Conservation (phyloP, 2,329 filamentous ascomycete species). For the Calycina herbarum region DNA sequence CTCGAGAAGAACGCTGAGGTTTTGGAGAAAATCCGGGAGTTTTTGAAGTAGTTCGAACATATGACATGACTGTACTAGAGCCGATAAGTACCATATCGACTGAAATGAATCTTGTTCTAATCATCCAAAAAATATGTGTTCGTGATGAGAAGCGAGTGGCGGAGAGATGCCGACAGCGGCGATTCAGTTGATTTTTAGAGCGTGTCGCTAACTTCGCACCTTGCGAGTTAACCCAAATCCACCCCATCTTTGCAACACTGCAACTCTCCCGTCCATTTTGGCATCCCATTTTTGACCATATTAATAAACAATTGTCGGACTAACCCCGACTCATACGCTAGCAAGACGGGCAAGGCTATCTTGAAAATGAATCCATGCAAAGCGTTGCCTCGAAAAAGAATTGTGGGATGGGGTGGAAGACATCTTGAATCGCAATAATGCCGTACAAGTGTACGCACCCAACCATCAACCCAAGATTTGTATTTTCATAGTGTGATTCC, state of each 20-base stretch:
- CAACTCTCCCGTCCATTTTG: background rate
- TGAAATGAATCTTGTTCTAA: background rate
- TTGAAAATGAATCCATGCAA: background rate
- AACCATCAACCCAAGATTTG: background rate
- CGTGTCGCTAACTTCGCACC: background rate
- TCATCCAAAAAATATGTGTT: background rate
- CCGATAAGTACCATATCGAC: background rate
- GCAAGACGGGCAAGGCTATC: background rate
- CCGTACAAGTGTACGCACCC: background rate
- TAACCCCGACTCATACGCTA: background rate
- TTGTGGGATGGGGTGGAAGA: background rate
- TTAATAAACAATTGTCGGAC: background rate
- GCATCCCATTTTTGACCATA: too few relatives aligned
- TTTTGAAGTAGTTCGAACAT: conserved; percentile 11
- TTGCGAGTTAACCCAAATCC: background rate
- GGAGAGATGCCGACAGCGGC: background rate
- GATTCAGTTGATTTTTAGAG: background rate
- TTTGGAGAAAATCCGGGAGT: conserved; percentile 19
- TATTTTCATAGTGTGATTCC: background rate
- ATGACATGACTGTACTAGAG: background rate
- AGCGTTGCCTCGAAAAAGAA: background rate
- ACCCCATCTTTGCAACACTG: background rate
- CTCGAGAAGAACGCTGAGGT: conserved; percentile 39
- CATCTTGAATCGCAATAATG: background rate
- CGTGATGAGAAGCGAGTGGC: background rate